Conservation (phyloP, 345 rosid species). For the Aegle marmelos region DNA sequence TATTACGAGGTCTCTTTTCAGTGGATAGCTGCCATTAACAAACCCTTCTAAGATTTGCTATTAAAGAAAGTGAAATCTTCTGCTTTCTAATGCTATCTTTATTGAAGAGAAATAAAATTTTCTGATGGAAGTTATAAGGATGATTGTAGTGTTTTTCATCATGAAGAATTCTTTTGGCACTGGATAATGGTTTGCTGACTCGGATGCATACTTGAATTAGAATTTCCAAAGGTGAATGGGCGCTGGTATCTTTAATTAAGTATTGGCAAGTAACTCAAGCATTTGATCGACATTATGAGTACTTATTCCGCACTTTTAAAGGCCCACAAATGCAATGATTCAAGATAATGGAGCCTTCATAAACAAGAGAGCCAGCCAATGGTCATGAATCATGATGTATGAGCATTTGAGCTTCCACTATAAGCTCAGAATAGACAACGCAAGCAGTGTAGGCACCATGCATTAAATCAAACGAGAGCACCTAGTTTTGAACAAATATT, state of each 20-base stretch:
- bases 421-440: background rate
- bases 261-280: background rate
- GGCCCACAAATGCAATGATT: background rate
- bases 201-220: background rate
- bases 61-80: background rate
- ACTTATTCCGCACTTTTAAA: background rate
- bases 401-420: background rate
- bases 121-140: background rate
- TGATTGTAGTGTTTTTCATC: background rate
- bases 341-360: background rate
- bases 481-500: background rate
- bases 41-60: background rate
- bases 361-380: background rate
- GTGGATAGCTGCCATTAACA: background rate
- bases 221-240: background rate
- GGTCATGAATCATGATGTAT: background rate
- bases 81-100: background rate
- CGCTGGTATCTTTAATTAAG: background rate
- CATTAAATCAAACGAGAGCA: too few species aligned
- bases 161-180: too few species aligned
- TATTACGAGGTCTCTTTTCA: background rate
- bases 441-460: too few species aligned
- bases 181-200: background rate
- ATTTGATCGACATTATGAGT: background rate
- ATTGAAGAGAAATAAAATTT: background rate